These are phyloP conservation scores for Suhomyces yuchorum DNA, from an alignment of 1,139 yeast species.

Conservation along the genomic window DNA sequence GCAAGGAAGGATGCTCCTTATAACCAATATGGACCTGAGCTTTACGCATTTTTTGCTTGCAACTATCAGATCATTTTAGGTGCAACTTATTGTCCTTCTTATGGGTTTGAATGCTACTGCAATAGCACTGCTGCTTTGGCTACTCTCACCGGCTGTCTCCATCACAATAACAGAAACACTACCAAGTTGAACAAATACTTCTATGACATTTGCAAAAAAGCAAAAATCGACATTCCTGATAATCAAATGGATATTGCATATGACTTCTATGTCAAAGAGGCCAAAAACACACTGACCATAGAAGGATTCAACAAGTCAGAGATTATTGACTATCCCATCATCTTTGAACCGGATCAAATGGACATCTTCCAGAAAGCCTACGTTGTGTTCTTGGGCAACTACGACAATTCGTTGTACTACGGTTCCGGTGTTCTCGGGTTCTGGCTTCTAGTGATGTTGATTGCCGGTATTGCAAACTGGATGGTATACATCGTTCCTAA, in stretches of 20 bases:
- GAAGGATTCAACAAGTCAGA: conserved; percentile 24
- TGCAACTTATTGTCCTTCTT: conserved; percentile 31
- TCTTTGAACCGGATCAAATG: conserved; percentile 18
- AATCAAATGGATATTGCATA: conserved; percentile 23
- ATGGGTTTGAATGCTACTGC: conserved; percentile 16
- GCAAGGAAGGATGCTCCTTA: not conserved
- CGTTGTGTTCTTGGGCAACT: conserved; percentile 35
- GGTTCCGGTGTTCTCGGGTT: conserved; percentile 53
- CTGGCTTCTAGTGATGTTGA: conserved; percentile 49
- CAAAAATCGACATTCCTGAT: conserved; percentile 17
- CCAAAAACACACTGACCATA: conserved; percentile 24
- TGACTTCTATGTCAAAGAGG: conserved; percentile 20
- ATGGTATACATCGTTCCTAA: conserved; percentile 29
- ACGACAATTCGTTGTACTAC: conserved; percentile 41
- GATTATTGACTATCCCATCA: conserved; percentile 27
- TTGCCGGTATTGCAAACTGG: conserved; percentile 48
- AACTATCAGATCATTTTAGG: conserved; percentile 16
- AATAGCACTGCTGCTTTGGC: conserved; percentile 18
- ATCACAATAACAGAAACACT: conserved; percentile 6
- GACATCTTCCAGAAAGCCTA: conserved; percentile 25
- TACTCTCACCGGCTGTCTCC: conserved; percentile 19
- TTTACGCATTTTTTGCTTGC: conserved; percentile 21
- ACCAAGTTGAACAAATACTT: not conserved
- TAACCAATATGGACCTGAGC: not conserved
- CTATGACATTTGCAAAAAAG: conserved; percentile 15